phyloP scores from a whole-genome alignment of 805 yeast genomes.

The Candida schatavii region DNA sequence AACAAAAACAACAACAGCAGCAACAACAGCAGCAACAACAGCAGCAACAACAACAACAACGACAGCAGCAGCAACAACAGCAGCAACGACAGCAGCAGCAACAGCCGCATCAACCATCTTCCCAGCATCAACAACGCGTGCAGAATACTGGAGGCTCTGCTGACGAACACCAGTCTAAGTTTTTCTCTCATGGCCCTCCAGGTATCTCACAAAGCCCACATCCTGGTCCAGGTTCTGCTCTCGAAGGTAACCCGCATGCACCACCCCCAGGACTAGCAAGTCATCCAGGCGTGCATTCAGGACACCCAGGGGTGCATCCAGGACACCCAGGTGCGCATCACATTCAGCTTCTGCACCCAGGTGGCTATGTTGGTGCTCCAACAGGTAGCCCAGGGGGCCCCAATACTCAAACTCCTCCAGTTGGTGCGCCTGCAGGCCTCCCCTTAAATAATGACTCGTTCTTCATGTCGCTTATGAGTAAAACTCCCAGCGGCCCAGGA shows the following conservation, averaged over 20 bases:
- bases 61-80: conserved; percentile 10
- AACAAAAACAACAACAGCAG: conserved; percentile 8
- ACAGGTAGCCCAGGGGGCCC: neutral
- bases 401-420: conserved; percentile 5
- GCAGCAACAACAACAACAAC: conserved; percentile 13
- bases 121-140: no score
- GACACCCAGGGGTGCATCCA: no score
- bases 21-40: conserved; percentile 9
- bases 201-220: conserved; percentile 7
- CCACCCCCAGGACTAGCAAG: neutral
- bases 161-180: conserved; percentile 4
- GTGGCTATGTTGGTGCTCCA: no score
- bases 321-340: no score
- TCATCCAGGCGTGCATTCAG: neutral
- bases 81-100: conserved; percentile 10
- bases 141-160: no score
- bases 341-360: no score
- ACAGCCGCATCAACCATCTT: conserved; percentile 13
- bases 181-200: conserved; percentile 17
- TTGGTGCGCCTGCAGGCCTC: conserved; percentile 5
- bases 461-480: conserved; percentile 46
- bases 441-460: conserved; percentile 38
- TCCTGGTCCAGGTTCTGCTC: conserved; percentile 1
- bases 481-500: conserved; percentile 16
- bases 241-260: neutral